Base-by-base conservation (phyloP, 2,329 filamentous ascomycete genomes). In the Dryadomyces quercus-mongolicae region DNA sequence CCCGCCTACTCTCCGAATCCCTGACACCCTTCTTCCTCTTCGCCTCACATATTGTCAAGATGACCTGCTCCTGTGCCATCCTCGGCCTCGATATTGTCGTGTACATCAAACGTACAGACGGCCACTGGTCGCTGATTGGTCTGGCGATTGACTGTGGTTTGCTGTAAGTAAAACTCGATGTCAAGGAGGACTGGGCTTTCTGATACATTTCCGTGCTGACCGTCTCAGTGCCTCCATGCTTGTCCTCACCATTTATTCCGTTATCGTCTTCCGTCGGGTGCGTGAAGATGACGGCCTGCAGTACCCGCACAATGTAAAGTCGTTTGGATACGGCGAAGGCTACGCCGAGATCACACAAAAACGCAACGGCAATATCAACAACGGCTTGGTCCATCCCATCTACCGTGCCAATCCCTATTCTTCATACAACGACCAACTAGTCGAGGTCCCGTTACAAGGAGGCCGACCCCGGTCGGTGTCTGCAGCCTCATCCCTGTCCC, bases 11-110 rank as follows among this genome's bases (percentile, higher is more conserved):
- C 34, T 67, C 72, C 45, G 67, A 80, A 62, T 70, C 72, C 1
- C 63, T 81, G 53, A 80, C 78, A 12, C 77, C 78, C 2, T 74
- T 77, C 64, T 73, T 72, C 5, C 71, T 81, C 68, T 64, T 81
- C 3, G 73, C 75, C 57, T 73, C 71, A 18, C 73, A 78, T 56
- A 63, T 74, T 55, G 58, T 80, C 60, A 80, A 79, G 59, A 58
- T 75, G 46, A 68, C 71, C 0, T 70, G 76, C 20, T 70, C 75
- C 0, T 58, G 67, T 7, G 71, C 70, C 40, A 73, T 76, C 25
- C 65, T 81, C 22, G 73, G 67, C 1, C 67, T 81, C 25, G 76
- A 81, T 55, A 64, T 78, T 25, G 69, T 77, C 40, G 69, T 78
- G n/a, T 76, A 77, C 57, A 63, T 71, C 5, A 63, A 70, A 53